These are phyloP conservation scores for Coniferiporia sulphurascens DNA, from an alignment of 1,284 basidiomycete species.

Conservation along the genomic window DNA sequence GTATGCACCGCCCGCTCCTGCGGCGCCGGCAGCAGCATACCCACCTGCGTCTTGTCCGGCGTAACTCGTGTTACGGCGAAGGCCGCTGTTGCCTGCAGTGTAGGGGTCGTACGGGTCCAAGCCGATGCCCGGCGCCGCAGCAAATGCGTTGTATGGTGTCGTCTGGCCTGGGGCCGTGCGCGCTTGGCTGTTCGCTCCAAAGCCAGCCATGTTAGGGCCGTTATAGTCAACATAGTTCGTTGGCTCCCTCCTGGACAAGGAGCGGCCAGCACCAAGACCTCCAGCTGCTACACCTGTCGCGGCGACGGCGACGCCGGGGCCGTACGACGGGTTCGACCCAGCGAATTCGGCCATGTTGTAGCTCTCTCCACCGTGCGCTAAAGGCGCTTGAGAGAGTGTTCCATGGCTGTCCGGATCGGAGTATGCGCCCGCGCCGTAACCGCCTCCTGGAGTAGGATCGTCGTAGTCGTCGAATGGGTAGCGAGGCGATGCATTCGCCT, in stretches of 20 bases:
- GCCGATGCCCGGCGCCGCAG: slow-evolving; percentile 26
- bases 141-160: slow-evolving; percentile 33
- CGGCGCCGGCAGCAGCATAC: slow-evolving; percentile 20
- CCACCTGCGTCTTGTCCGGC: slow-evolving; percentile 28
- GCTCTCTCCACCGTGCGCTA: slow-evolving; percentile 32
- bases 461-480: slow-evolving; percentile 53
- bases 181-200: slow-evolving; percentile 5
- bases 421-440: slow-evolving; percentile 33
- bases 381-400: slow-evolving; percentile 50
- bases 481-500: slow-evolving; percentile 44
- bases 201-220: slow-evolving; percentile 6
- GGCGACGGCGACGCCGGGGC: slow-evolving; percentile 11
- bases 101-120: slow-evolving; percentile 18
- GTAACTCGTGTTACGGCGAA: slow-evolving; percentile 15
- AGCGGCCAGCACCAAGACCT: slow-evolving; percentile 26
- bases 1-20: slow-evolving; percentile 7
- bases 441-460: slow-evolving; percentile 20
- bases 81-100: slow-evolving; percentile 22
- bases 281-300: slow-evolving; percentile 25
- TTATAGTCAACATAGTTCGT: slow-evolving; percentile 2
- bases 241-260: slow-evolving; percentile 21
- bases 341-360: slow-evolving; percentile 52
- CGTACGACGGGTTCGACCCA: slow-evolving; percentile 3
- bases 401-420: slow-evolving; percentile 51
- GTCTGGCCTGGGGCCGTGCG: slow-evolving; percentile 26